Conservation (phyloP, 352 stramenopile species). For the Pythium dissotocum region DNA sequence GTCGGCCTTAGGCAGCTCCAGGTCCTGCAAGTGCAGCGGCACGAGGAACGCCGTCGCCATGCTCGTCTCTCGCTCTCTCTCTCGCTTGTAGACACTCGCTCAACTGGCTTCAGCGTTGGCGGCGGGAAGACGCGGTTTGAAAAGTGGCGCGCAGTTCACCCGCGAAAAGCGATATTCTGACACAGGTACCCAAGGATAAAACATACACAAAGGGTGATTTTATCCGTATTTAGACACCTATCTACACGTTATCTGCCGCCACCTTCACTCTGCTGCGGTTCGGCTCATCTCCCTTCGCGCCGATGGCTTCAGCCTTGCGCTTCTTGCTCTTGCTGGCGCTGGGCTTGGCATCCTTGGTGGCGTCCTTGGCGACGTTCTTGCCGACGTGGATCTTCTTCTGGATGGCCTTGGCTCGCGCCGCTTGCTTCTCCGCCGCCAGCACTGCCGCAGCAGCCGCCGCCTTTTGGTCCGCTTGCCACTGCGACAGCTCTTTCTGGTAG, state of each 20-base stretch:
- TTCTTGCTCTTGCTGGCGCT: too few relatives aligned
- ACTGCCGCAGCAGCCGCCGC: conserved; percentile 33
- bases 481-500: conserved; percentile 58
- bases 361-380: too few relatives aligned
- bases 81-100: too few relatives aligned
- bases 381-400: too few relatives aligned
- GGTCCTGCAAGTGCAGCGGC: conserved; percentile 69
- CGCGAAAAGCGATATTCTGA: conserved; percentile 3
- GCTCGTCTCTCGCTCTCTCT: too few relatives aligned
- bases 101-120: conserved; percentile 2
- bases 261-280: conserved; percentile 5
- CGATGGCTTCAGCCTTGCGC: neutral
- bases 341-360: too few relatives aligned
- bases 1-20: conserved; percentile 70
- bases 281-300: neutral
- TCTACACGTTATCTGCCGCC: neutral
- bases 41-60: conserved; percentile 74
- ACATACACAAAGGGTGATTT: neutral
- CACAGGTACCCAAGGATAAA: conserved; percentile 7
- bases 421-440: conserved; percentile 5
- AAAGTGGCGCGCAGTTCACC: neutral
- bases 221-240: conserved; percentile 6
- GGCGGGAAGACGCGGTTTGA: too few relatives aligned
- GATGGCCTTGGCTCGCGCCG: neutral
- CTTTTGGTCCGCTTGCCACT: conserved; percentile 47